Evolutionary conservation across 2,329 filamentous ascomycete species (phyloP).

Genomic region (Chaetomium strumarium): DNA sequence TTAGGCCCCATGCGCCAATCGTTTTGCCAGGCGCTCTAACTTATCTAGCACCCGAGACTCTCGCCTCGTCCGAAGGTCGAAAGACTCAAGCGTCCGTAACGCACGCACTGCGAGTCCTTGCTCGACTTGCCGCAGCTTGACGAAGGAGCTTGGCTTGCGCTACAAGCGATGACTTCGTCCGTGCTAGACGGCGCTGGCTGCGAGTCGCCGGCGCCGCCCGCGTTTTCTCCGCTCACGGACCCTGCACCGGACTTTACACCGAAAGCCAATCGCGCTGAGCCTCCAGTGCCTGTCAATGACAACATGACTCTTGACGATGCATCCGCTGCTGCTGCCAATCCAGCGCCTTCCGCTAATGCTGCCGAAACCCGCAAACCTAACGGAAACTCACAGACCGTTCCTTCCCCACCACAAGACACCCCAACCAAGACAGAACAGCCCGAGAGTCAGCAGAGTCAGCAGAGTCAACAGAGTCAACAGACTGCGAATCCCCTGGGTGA

Average conservation of each 20-base stretch:
- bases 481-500: neutral
- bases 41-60: conserved; percentile 13
- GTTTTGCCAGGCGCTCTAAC: conserved; percentile 17
- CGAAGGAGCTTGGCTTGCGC: conserved; percentile 49
- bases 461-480: conserved; percentile 17
- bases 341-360: neutral
- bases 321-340: neutral
- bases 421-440: too few relatives aligned
- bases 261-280: conserved; percentile 10
- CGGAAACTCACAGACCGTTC: neutral
- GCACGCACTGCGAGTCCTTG: neutral
- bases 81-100: neutral
- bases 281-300: conserved; percentile 14
- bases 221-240: conserved; percentile 25
- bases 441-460: conserved; percentile 28
- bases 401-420: conserved; percentile 13
- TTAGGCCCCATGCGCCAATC: conserved; percentile 5
- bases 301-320: neutral
- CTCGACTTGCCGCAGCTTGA: conserved; percentile 27
- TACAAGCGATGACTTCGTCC: conserved; percentile 58
- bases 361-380: neutral
- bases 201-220: conserved; percentile 26
- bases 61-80: neutral
- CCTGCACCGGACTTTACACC: conserved; percentile 11
- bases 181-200: conserved; percentile 23